A percentile compares a stretch with the other conserved stretches of the same genome.
These are phyloP conservation scores for Plasmodium chabaudi DNA, from an alignment of 169 alveolate species.

Conservation along the genomic window DNA sequence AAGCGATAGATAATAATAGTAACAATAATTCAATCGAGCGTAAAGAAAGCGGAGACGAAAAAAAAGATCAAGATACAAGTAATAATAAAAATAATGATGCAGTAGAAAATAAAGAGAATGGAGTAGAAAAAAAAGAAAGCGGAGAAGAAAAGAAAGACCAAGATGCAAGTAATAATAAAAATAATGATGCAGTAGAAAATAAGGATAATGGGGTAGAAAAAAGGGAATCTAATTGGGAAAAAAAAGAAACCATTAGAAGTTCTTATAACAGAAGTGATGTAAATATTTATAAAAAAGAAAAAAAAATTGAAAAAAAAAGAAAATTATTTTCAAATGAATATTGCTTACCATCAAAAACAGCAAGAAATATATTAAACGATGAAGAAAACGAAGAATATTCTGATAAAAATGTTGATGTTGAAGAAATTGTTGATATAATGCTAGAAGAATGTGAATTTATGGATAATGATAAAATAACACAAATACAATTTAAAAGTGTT, in stretches of 20 bases:
- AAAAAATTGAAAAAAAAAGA: slow-evolving; percentile 31
- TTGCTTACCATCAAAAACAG: slow-evolving; percentile 71
- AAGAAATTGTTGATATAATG: slow-evolving; percentile 81
- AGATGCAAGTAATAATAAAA: neutral
- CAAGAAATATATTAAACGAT: slow-evolving; percentile 61
- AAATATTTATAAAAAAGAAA: slow-evolving; percentile 54
- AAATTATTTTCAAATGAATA: slow-evolving; percentile 36
- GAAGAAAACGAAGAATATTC: slow-evolving; percentile 33
- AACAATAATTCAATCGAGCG: neutral
- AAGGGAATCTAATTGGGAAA: neutral
- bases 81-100: neutral
- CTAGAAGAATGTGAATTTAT: slow-evolving; percentile 85
- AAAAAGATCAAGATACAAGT: neutral
- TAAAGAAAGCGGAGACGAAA: neutral
- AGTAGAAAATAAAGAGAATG: neutral
- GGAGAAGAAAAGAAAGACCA: neutral
- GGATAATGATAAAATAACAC: slow-evolving; percentile 83
- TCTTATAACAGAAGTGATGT: slow-evolving; percentile 35
- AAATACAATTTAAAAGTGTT: slow-evolving; percentile 87
- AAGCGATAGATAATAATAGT: neutral
- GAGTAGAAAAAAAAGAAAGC: neutral
- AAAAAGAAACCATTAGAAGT: neutral
- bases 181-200: slow-evolving; percentile 1
- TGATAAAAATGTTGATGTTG: slow-evolving; percentile 77
- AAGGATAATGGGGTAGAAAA: slow-evolving; percentile 4